These are phyloP conservation scores for Plasmodium billcollinsi DNA, from an alignment of 169 alveolate genomes.

Conservation along the genomic window DNA sequence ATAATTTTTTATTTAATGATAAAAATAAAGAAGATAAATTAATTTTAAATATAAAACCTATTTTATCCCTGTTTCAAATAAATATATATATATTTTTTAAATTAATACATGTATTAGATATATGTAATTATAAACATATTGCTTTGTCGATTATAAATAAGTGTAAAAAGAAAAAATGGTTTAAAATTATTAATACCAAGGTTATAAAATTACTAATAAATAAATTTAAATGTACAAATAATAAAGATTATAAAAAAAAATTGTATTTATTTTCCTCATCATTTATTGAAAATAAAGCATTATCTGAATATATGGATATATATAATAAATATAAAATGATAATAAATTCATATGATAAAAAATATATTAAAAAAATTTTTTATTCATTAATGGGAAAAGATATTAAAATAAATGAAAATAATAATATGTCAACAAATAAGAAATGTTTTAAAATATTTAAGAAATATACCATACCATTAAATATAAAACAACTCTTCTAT, in stretches of 20 bases:
- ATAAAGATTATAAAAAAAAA: background rate
- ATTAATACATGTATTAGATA: conserved; percentile 1
- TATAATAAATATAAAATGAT: conserved; percentile 31
- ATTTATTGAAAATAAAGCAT: background rate
- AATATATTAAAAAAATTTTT: background rate
- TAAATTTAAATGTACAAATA: background rate
- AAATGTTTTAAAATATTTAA: conserved; percentile 12
- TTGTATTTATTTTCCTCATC: background rate
- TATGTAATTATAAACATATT: background rate
- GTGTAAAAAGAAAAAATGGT: too few relatives aligned
- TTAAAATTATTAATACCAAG: too few relatives aligned
- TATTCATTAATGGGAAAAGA: too few relatives aligned
- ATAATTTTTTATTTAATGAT: background rate
- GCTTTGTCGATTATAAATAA: background rate
- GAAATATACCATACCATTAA: conserved; percentile 30
- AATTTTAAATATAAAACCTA: background rate
- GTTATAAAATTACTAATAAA: conserved; percentile 9
- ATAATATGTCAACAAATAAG: too few relatives aligned
- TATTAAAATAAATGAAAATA: too few relatives aligned
- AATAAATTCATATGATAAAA: conserved; percentile 14
- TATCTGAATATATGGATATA: conserved; percentile 17
- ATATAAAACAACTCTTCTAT: conserved; percentile 65
- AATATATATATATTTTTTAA: conserved; percentile 32
- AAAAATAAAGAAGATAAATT: background rate
- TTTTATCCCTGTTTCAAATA: conserved; percentile 19